Base-by-base conservation (phyloP, 352 stramenopile genomes). In the Globisporangium alternatum region DNA sequence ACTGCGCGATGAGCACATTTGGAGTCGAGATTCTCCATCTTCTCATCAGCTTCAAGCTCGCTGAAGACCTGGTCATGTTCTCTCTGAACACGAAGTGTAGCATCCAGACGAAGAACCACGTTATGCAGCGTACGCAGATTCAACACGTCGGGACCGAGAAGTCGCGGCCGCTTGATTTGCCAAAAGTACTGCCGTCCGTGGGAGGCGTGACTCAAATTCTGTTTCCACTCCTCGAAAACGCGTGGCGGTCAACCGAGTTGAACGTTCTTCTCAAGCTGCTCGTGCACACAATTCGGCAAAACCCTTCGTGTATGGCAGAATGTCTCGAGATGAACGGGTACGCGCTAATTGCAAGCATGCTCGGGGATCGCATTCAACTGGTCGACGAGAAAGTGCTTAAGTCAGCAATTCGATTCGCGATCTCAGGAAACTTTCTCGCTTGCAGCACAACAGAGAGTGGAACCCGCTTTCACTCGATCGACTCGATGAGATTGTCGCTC, bases 301-400 rank as follows among this genome's bases (percentile, higher is more conserved):
- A 91, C 31, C 69, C 86, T 9, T 68, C 71, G 3, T 86, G 76
- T 39, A 64, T 94, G 59, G 80, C 83, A 5, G 81, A 87, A 49
- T 86, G 81, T 33, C 69, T 92, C 15, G 80, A 78, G 13, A 67
- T 65, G n/a, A 88, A 81, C 22, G 81, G 75, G 0, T 87, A 90
- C 41, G 66, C 71, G 4, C 72, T 90, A n/a, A 61, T 94, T 3
- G 44, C 72, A 6, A 74, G 65, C 6, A 66, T 90, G 13, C 33
- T 92, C 0, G 75, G 67, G 28, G 30, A 64, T 5, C 74, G 81
- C 56, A 71, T 74, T 15, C 60, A 77, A 19, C 56, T 90, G 31
- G 66, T 93, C 7, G 71, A 94, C 52, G 75, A 82, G 30, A 56
- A 69, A 0, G 71, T 84, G 1, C 64, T 94, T 3, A 72, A 63